These are phyloP conservation scores for Xenoacremonium recifei DNA, from an alignment of 2,329 filamentous ascomycete genomes.

Conservation along the genomic window DNA sequence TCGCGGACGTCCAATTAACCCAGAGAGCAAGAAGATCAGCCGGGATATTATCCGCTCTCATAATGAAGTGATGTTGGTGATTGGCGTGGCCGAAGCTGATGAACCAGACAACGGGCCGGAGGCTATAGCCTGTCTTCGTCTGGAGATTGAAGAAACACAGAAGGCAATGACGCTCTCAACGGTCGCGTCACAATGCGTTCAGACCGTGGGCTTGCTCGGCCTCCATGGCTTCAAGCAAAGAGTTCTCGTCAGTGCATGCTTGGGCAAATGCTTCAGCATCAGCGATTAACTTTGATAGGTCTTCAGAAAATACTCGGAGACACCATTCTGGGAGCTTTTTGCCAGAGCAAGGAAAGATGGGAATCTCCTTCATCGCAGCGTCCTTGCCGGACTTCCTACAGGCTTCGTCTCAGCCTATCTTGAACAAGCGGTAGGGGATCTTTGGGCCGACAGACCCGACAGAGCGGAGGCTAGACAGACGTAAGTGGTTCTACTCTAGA, in stretches of 20 bases:
- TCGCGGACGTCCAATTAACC: constrained; percentile 55
- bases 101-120: constrained; percentile 39
- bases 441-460: constrained; percentile 24
- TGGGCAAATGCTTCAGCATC: not conserved
- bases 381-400: constrained; percentile 33
- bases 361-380: constrained; percentile 30
- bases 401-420: constrained; percentile 28
- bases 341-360: constrained; percentile 21
- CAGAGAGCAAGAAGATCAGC: constrained; percentile 53
- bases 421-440: constrained; percentile 23
- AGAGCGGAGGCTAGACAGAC: constrained; percentile 21
- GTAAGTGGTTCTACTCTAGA: constrained; percentile 18
- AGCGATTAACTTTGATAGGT: constrained; percentile 36
- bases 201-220: constrained; percentile 49
- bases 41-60: constrained; percentile 58
- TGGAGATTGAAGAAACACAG: constrained; percentile 46
- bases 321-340: constrained; percentile 47
- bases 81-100: constrained; percentile 60
- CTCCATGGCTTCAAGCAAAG: constrained; percentile 52
- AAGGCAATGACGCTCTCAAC: constrained; percentile 40
- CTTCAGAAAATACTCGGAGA: constrained; percentile 48
- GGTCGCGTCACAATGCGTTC: constrained; percentile 32
- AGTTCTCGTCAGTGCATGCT: constrained; percentile 42
- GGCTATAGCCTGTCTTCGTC: constrained; percentile 39
- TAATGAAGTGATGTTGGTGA: constrained; percentile 63